phyloP scores from a whole-genome alignment of 1,284 basidiomycete genomes.

The Hortiboletus rubellus region DNA sequence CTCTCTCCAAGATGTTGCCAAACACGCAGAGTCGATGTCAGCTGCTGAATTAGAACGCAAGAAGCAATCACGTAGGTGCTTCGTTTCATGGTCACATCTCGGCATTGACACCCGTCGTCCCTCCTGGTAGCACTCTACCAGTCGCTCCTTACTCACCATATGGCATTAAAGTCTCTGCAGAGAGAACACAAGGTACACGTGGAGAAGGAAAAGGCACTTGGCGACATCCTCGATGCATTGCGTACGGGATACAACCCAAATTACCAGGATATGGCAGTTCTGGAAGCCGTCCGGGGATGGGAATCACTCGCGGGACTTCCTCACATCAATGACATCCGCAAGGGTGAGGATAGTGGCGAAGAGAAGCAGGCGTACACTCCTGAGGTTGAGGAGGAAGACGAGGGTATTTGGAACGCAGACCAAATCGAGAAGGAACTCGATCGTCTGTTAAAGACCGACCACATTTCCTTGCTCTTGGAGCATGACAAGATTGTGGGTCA shows the following conservation, averaged over 20 bases:
- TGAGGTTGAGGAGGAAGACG: slow-evolving; percentile 31
- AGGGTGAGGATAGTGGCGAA: slow-evolving; percentile 40
- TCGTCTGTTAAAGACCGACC: slow-evolving; percentile 67
- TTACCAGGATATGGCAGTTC: slow-evolving; percentile 98
- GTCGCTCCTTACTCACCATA: slow-evolving; percentile 71
- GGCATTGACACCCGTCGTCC: slow-evolving; percentile 2
- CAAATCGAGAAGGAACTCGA: slow-evolving; percentile 64
- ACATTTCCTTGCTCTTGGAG: slow-evolving; percentile 70
- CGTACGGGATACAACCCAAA: slow-evolving; percentile 94
- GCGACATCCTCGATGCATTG: slow-evolving; percentile 83
- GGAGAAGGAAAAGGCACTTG: slow-evolving; percentile 74
- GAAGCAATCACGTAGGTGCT: slow-evolving; percentile 76
- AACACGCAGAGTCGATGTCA: slow-evolving; percentile 72
- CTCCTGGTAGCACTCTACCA: slow-evolving; percentile 68
- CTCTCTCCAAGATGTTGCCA: slow-evolving; percentile 55
- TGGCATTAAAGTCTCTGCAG: slow-evolving; percentile 76
- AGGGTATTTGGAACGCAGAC: slow-evolving; percentile 54
- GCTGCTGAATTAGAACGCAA: slow-evolving; percentile 75
- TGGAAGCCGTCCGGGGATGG: slow-evolving; percentile 95
- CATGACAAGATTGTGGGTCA: slow-evolving; percentile 66
- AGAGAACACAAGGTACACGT: slow-evolving; percentile 71
- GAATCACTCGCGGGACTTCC: slow-evolving; percentile 75
- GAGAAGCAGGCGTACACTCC: slow-evolving; percentile 17
- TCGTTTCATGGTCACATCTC: slow-evolving; percentile 22
- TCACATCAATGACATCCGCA: slow-evolving; percentile 61